Percentiles rank a stretch among this genome's conserved stretches.
These are phyloP conservation scores for Astrocystis sublimbata DNA, from an alignment of 495 filamentous ascomycete genomes.

Conservation along the genomic window DNA sequence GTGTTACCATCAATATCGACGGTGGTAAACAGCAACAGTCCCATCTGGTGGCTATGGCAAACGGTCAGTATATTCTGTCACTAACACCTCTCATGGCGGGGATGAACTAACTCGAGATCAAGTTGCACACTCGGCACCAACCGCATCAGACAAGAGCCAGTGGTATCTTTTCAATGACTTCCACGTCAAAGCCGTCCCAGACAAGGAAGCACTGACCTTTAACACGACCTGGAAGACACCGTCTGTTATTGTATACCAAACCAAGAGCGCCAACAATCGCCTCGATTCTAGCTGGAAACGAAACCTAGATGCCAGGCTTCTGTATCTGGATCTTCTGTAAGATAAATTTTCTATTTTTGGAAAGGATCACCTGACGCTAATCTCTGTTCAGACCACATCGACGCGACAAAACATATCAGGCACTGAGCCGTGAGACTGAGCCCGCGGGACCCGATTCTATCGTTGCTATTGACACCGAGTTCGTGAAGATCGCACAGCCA, in stretches of 20 bases:
- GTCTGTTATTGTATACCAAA: constrained; percentile 81
- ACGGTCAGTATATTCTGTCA: constrained; percentile 57
- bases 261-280: constrained; percentile 68
- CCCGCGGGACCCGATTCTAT: constrained; percentile 68
- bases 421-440: constrained; percentile 65
- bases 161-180: constrained; percentile 99
- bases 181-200: constrained; percentile 74
- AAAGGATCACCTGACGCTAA: constrained; percentile 14
- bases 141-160: constrained; percentile 55
- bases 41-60: constrained; percentile 87
- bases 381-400: constrained; percentile 31
- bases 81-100: not conserved
- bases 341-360: constrained; percentile 15
- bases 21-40: constrained; percentile 78
- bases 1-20: constrained; percentile 84
- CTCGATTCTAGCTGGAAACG: constrained; percentile 87
- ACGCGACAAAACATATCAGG: constrained; percentile 51
- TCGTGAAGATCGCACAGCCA: constrained; percentile 84
- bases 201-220: constrained; percentile 82
- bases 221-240: constrained; percentile 89
- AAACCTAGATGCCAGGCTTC: constrained; percentile 73
- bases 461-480: constrained; percentile 92
- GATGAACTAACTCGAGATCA: not conserved
- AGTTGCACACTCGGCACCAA: constrained; percentile 70
- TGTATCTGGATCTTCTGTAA: constrained; percentile 77